These are phyloP conservation scores for Cordyceps cateniannulata DNA, from an alignment of 2,329 filamentous ascomycete genomes.

Conservation along the genomic window DNA sequence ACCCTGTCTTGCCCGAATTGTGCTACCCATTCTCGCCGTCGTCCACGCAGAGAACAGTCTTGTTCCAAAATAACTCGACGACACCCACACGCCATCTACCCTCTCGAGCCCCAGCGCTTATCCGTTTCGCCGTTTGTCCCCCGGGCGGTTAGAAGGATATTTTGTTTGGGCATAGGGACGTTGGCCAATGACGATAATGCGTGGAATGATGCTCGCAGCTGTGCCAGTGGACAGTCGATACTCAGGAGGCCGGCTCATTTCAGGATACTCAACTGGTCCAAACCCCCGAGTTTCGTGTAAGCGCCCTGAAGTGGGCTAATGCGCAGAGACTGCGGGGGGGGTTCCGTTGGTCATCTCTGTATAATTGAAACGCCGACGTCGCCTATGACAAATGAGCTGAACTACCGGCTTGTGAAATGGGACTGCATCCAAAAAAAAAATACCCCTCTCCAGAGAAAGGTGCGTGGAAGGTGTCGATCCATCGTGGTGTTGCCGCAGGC, in stretches of 20 bases:
- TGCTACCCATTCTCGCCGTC: not conserved
- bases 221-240: not conserved
- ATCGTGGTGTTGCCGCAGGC: too few species aligned
- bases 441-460: too few species aligned
- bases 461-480: too few species aligned
- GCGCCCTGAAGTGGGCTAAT: not conserved
- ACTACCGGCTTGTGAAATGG: too few species aligned
- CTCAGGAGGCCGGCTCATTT: not conserved
- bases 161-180: not conserved
- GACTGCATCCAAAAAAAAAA: too few species aligned
- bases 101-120: constrained; percentile 4
- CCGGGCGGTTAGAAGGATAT: not conserved
- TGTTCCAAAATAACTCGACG: constrained; percentile 3
- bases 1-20: not conserved
- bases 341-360: too few species aligned
- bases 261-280: not conserved
- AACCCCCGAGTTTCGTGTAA: not conserved
- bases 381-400: too few species aligned
- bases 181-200: not conserved
- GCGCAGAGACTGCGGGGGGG: too few species aligned
- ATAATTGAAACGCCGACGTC: too few species aligned
- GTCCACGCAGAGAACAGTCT: not conserved
- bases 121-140: not conserved
- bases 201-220: not conserved
- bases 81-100: not conserved